Evolutionary conservation across 129 eudicot species (phyloP).

Genomic region (Gnaphalium uliginosum): DNA sequence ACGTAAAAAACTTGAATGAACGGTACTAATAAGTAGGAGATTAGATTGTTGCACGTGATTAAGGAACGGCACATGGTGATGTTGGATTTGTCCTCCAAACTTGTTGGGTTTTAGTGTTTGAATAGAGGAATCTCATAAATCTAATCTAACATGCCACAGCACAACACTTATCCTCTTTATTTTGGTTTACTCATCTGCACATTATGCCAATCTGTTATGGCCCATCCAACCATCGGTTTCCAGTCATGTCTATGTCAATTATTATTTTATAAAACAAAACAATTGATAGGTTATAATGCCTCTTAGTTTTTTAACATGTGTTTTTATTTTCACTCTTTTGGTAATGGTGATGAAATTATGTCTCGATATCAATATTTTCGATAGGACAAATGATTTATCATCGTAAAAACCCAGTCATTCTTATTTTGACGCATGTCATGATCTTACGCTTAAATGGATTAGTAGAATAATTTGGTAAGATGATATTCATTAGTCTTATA

Average conservation of each 20-base stretch:
- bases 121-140: constrained; percentile 12
- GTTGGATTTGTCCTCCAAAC: constrained; percentile 31
- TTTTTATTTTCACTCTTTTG: not conserved
- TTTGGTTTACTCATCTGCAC: not conserved
- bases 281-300: not conserved
- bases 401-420: no score
- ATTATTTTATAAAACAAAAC: not conserved
- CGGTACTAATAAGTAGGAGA: not conserved
- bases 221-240: constrained; percentile 23
- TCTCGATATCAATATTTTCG: no score
- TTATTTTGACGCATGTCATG: no score
- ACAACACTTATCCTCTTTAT: constrained; percentile 15
- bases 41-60: constrained; percentile 31
- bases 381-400: no score
- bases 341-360: not conserved
- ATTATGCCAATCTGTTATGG: not conserved
- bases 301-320: not conserved
- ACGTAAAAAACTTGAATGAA: no score
- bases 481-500: no score
- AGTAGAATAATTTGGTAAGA: no score
- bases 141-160: not conserved
- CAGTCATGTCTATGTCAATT: not conserved
- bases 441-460: no score
- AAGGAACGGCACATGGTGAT: constrained; percentile 25
- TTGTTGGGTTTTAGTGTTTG: constrained; percentile 27